Percentiles rank a stretch among this genome's conserved stretches.
These are phyloP conservation scores for Alternaria solani DNA, from an alignment of 2,329 filamentous ascomycete genomes.

Conservation along the genomic window DNA sequence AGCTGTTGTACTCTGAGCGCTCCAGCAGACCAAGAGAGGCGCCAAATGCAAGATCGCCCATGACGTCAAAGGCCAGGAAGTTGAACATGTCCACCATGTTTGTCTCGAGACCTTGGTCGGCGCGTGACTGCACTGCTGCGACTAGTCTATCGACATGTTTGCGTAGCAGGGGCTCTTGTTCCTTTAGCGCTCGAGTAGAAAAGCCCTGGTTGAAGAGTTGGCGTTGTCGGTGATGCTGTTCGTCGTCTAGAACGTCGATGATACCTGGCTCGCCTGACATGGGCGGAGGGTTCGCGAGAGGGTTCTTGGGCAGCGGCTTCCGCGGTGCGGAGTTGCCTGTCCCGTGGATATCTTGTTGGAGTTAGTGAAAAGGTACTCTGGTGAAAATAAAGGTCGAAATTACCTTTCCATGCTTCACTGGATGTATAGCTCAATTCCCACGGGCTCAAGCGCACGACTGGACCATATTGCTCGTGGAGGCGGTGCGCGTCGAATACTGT, in stretches of 20 bases:
- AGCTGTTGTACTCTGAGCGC: slow-evolving; percentile 5
- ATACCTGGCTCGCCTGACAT: slow-evolving; percentile 13
- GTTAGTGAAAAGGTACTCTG: not conserved
- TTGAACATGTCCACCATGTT: slow-evolving; percentile 15
- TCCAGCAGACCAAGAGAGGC: slow-evolving; percentile 9
- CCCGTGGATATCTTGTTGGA: slow-evolving; percentile 1
- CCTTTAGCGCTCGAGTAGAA: slow-evolving; percentile 8
- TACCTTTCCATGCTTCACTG: slow-evolving; percentile 19
- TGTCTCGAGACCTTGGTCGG: slow-evolving; percentile 4
- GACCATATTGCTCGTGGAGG: slow-evolving; percentile 19
- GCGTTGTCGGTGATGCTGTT: slow-evolving; percentile 14
- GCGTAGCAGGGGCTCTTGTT: slow-evolving; percentile 11
- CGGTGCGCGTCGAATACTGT: slow-evolving; percentile 7
- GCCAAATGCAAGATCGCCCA: slow-evolving; percentile 7
- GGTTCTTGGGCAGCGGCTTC: slow-evolving; percentile 11
- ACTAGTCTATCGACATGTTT: slow-evolving; percentile 12
- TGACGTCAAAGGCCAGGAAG: slow-evolving; percentile 10
- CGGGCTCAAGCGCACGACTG: slow-evolving; percentile 18
- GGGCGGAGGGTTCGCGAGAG: slow-evolving; percentile 9
- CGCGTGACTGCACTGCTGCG: slow-evolving; percentile 7
- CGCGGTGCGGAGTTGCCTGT: slow-evolving; percentile 6
- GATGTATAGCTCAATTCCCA: slow-evolving; percentile 12
- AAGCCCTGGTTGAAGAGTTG: slow-evolving; percentile 15
- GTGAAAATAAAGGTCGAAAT: not conserved
- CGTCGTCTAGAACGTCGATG: slow-evolving; percentile 11